Percentiles rank a stretch among this genome's conserved stretches.
These are phyloP conservation scores for Camillea tinctor DNA, from an alignment of 2,329 filamentous ascomycete genomes.

Conservation along the genomic window DNA sequence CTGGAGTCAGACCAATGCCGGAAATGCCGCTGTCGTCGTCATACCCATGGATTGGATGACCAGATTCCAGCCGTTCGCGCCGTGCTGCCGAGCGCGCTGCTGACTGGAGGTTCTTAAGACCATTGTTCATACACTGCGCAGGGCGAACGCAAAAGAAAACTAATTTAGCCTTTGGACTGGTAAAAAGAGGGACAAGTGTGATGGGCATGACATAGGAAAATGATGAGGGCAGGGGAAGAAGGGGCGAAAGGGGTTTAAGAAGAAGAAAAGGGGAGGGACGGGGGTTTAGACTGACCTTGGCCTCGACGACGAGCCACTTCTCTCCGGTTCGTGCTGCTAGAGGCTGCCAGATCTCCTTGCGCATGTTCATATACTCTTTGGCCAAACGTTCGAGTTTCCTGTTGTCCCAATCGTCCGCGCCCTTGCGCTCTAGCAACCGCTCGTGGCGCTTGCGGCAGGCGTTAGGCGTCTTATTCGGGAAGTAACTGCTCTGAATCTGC, in stretches of 20 bases:
- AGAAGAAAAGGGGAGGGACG: background rate
- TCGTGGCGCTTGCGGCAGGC: conserved; percentile 90
- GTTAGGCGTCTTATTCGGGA: conserved; percentile 75
- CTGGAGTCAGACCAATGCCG: conserved; percentile 56
- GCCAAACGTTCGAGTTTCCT: conserved; percentile 73
- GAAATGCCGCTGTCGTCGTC: conserved; percentile 72
- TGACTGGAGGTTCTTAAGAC: conserved; percentile 76
- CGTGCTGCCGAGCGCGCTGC: conserved; percentile 64
- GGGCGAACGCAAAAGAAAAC: background rate
- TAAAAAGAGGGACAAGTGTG: conserved; percentile 1
- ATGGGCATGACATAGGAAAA: background rate
- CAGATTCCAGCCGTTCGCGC: conserved; percentile 59
- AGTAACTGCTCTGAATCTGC: conserved; percentile 73
- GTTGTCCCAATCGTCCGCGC: conserved; percentile 75
- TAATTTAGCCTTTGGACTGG: background rate
- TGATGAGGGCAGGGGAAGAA: background rate
- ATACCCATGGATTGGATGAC: conserved; percentile 47
- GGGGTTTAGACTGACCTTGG: conserved; percentile 48
- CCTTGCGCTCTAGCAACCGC: conserved; percentile 73
- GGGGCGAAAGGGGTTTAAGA: background rate
- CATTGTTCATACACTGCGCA: conserved; percentile 75
- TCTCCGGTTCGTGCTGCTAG: conserved; percentile 76
- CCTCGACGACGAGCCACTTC: conserved; percentile 71
- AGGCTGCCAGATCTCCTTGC: conserved; percentile 78
- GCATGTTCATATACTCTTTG: conserved; percentile 74